Evolutionary conservation across 306 rosid genomes (phyloP), one percentile per base, ranked within the genome.

Genomic region (Phaseolus lunatus): DNA sequence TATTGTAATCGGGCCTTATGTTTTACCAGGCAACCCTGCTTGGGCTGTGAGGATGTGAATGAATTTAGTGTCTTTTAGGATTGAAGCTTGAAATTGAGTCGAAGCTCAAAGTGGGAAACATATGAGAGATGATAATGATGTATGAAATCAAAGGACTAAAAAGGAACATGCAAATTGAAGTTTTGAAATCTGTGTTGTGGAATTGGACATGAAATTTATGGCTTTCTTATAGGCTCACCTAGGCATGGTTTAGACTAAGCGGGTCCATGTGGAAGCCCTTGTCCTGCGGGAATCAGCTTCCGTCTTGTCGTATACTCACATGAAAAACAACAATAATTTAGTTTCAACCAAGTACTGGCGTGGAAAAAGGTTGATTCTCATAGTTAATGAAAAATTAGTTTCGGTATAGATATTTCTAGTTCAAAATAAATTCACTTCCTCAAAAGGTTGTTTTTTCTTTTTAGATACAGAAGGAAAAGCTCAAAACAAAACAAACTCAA

Each of bases 271-370:
- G 49, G 54, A 39, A 33, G 44, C 66, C 48, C 67, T 53, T 16
- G 68, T 53, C 75, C 47, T 69, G 57, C 67, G 68, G 75, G 47
- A 52, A 77, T 77, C 67, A 43, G 73, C 19, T 16, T 67, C 44
- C 35, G 19, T 77, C 45, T 15, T 18, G 31, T 66, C 56, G 11
- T 26, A 4, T 27, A n/a, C 20, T 20, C 48, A 53, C 2, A n/a
- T 23, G 43, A 20, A 47, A 33, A 29, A 66, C n/a, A n/a, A 58
- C 69, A 31, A 35, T 13, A 4, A 43, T 56, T 41, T 66, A 11
- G 50, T 39, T 35, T 63, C 47, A n/a, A 63, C 15, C 3, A 31
- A n/a, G 26, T 33, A 4, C 18, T 35, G 3, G 26, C n/a, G 49
- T 37, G 16, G 41, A 54, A 73, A 56, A 10, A 0, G 24, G 22